Evolutionary conservation across 2,329 filamentous ascomycete genomes (phyloP).

Genomic region (Arthrobotrys pseudoclavata): DNA sequence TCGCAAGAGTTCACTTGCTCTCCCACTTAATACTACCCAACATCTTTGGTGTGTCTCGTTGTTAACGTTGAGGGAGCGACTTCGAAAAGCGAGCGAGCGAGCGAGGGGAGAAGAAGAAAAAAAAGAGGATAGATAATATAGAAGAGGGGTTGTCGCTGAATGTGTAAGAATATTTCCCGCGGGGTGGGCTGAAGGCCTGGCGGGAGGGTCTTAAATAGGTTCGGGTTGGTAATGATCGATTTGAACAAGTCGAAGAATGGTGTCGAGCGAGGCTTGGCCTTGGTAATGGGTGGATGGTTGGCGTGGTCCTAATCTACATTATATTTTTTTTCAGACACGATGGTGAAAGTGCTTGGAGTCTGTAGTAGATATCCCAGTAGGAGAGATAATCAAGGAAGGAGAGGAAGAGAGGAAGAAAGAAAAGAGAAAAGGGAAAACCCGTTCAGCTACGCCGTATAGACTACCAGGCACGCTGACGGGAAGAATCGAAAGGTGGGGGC

Average conservation of each 20-base stretch:
- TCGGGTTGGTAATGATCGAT: constrained; percentile 2
- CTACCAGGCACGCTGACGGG: constrained; percentile 9
- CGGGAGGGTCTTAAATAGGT: neutral
- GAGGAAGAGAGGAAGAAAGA: neutral
- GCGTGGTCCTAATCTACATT: constrained; percentile 58
- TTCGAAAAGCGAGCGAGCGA: neutral
- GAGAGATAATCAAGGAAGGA: neutral
- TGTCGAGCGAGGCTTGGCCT: neutral
- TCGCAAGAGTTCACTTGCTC: neutral
- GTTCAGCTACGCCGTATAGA: constrained; percentile 12
- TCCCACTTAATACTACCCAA: neutral
- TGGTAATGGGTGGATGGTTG: neutral
- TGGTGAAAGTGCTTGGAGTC: constrained; percentile 7
- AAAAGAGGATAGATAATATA: neutral
- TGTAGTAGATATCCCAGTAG: neutral
- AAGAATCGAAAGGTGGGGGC: constrained; percentile 22
- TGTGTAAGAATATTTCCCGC: neutral
- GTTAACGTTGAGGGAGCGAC: constrained; percentile 4
- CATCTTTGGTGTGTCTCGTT: neutral
- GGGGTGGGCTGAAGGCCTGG: neutral
- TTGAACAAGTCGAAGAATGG: constrained; percentile 1
- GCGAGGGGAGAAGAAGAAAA: neutral
- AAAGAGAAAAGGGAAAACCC: constrained; percentile 1
- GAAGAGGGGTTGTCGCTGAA: neutral
- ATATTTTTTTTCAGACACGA: constrained; percentile 53